Evolutionary conservation across 1,284 basidiomycete species (phyloP), one percentile per base, ranked within the genome.

Genomic region (Apiotrichum laibachii): DNA sequence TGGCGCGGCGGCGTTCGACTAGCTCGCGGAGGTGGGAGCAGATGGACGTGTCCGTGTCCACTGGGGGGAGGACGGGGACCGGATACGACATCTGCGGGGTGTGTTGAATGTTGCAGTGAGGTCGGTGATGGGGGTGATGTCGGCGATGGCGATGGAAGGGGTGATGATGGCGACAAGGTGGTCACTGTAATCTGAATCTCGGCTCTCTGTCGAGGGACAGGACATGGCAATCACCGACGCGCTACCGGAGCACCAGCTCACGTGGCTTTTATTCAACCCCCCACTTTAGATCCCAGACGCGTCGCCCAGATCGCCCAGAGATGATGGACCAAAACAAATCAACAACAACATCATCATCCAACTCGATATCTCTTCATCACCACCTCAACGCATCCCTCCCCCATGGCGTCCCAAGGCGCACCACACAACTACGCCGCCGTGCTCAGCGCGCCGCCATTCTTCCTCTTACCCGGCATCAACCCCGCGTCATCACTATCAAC

Each of bases 381-480:
- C 21, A 21, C 35, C 13, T n/a, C 35, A 18, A 26, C 49, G 8
- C 9, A 16, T 34, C 46, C 4, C 51, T 19, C 31, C n/a, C n/a
- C 34, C 26, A 59, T 60, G 57, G 22, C 60, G 13, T 34, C 51
- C 5, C 39, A 53, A 19, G 42, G 35, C 3, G 13, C 51, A 13
- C 16, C 40, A 8, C 49, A 33, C 34, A 43, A 44, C 39, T 22
- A 44, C 50, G 33, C 31, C 16, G 37, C 46, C 22, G 68, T 71
- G 9, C 65, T 77, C 2, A 64, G 72, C 7, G 54, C 66, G 22
- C 71, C 72, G 2, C 77, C 77, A 2, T 79, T 77, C 67, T 76
- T 66, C 55, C 42, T 81, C 40, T 83, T 93, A 9, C 85, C 86
- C 8, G 89, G 90, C 0, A 83, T 93, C 52, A 87, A 91, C 68